These are phyloP conservation scores for Cruciata laevipes DNA, from an alignment of 257 asterid species.

Conservation along the genomic window DNA sequence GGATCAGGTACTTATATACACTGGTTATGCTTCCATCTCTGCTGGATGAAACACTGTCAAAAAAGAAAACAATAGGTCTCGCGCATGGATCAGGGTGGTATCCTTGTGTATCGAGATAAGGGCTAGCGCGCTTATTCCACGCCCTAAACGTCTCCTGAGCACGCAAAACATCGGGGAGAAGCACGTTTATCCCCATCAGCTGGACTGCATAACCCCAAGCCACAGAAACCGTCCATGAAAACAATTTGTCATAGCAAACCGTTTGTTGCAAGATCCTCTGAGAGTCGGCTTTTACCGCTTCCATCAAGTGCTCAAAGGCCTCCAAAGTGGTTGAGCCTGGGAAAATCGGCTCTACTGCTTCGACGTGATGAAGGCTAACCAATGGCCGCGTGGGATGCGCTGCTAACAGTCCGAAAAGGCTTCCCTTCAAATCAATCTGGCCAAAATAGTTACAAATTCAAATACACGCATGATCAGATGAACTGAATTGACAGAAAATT, in stretches of 20 bases:
- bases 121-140: constrained; percentile 37
- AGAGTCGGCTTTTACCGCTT: constrained; percentile 35
- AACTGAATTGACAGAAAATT: not conserved
- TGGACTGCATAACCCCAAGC: constrained; percentile 91
- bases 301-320: constrained; percentile 45
- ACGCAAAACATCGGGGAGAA: constrained; percentile 46
- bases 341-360: constrained; percentile 48
- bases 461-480: not conserved
- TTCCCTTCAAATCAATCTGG: constrained; percentile 77
- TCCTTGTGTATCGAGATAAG: constrained; percentile 28
- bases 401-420: constrained; percentile 57
- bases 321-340: constrained; percentile 43
- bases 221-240: constrained; percentile 68
- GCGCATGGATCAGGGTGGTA: constrained; percentile 46
- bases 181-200: constrained; percentile 36
- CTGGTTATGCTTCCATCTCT: constrained; percentile 28
- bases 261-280: constrained; percentile 68
- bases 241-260: constrained; percentile 67
- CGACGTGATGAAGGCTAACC: constrained; percentile 64
- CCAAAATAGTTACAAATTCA: not conserved
- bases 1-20: constrained; percentile 32
- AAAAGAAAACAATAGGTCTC: constrained; percentile 49
- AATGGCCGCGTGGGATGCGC: constrained; percentile 62
- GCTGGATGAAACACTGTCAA: constrained; percentile 26
- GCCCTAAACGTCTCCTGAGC: constrained; percentile 43